Evolutionary conservation across 495 filamentous ascomycete species (phyloP).

Genomic region (Penicillium paxilli): DNA sequence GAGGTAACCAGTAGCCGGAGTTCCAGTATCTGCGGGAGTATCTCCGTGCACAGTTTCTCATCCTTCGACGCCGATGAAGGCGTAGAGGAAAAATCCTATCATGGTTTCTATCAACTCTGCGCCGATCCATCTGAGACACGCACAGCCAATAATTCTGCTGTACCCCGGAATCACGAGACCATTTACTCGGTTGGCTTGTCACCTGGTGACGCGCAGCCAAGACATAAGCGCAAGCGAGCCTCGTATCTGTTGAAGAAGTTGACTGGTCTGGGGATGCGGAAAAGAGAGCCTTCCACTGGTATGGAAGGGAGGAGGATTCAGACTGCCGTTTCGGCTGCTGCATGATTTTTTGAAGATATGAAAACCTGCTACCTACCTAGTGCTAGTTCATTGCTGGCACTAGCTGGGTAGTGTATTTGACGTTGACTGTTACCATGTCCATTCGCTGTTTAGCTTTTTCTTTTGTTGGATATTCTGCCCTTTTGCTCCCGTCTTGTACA

Average conservation of each 20-base stretch:
- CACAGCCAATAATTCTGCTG: not conserved
- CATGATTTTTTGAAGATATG: slow-evolving; percentile 1
- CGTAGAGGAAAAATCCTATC: not conserved
- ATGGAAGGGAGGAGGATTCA: slow-evolving; percentile 1
- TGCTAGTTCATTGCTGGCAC: too few relatives aligned
- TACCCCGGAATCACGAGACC: not conserved
- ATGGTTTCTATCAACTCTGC: slow-evolving; percentile 5
- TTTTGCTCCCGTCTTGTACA: not conserved
- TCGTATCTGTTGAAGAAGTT: slow-evolving; percentile 23
- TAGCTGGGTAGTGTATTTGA: too few relatives aligned
- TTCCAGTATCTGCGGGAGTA: slow-evolving; percentile 1
- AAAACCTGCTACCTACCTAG: not conserved
- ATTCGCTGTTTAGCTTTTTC: not conserved
- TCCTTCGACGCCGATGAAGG: not conserved
- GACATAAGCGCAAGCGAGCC: slow-evolving; percentile 14
- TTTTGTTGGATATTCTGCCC: not conserved
- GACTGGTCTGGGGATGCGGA: slow-evolving; percentile 17
- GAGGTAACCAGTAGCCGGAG: slow-evolving; percentile 3
- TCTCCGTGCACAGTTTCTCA: slow-evolving; percentile 8
- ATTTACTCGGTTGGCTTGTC: slow-evolving; percentile 7
- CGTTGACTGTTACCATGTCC: not conserved
- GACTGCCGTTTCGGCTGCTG: slow-evolving; percentile 3
- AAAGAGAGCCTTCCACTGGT: slow-evolving; percentile 4
- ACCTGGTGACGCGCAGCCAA: not conserved
- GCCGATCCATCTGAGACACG: not conserved